Evolutionary conservation across 2,329 filamentous ascomycete genomes (phyloP).

Genomic region (Chaetomium strumarium): DNA sequence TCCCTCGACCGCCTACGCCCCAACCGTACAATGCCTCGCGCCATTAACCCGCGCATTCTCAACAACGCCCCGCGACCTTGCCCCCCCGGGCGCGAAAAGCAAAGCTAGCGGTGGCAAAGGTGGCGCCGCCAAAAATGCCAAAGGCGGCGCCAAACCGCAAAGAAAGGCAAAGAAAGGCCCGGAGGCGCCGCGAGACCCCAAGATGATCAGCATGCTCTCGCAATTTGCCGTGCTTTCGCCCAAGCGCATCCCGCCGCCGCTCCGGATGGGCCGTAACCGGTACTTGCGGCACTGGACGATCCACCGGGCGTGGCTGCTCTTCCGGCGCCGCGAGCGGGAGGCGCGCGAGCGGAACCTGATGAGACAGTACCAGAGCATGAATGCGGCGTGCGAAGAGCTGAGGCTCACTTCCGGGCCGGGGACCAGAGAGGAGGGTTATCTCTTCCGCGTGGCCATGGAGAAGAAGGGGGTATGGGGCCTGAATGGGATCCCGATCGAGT

Average conservation of each 20-base stretch:
- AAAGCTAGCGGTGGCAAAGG: neutral
- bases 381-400: conserved; percentile 78
- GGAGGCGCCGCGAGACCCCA: conserved; percentile 27
- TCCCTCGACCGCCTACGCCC: neutral
- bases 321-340: conserved; percentile 62
- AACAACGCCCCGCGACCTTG: conserved; percentile 8
- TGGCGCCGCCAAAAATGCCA: neutral
- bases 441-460: conserved; percentile 85
- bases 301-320: conserved; percentile 88
- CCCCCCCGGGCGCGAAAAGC: conserved; percentile 2
- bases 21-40: conserved; percentile 7
- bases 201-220: conserved; percentile 30
- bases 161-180: conserved; percentile 4
- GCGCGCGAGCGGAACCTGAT: conserved; percentile 65
- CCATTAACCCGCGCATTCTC: conserved; percentile 9
- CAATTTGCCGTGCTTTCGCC: conserved; percentile 30
- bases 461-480: conserved; percentile 77
- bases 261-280: conserved; percentile 83
- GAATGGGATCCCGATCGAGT: conserved; percentile 81
- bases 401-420: conserved; percentile 53
- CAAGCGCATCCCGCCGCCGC: conserved; percentile 49
- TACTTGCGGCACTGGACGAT: conserved; percentile 97
- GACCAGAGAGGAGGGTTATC: conserved; percentile 55
- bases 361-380: conserved; percentile 77
- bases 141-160: neutral